These are phyloP conservation scores for Erodium texanum DNA, from an alignment of 441 rosid species.

Conservation along the genomic window DNA sequence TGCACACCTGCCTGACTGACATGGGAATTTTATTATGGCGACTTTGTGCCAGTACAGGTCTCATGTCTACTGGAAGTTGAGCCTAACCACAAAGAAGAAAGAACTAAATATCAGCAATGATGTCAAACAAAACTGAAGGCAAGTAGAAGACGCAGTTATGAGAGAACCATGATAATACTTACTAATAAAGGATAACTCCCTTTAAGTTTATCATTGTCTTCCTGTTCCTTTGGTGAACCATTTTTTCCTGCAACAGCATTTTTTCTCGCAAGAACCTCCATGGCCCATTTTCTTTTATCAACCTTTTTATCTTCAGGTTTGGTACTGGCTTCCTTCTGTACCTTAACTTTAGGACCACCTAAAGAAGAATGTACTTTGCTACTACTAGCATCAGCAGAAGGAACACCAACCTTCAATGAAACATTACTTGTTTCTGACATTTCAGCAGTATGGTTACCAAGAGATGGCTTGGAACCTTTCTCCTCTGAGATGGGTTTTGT, in stretches of 20 bases:
- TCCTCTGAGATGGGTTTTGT: conserved; percentile 24
- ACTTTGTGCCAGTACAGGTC: conserved; percentile 60
- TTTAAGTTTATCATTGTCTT: conserved; percentile 51
- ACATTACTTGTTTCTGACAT: conserved; percentile 29
- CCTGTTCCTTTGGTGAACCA: conserved; percentile 44
- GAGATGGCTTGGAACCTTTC: conserved; percentile 28
- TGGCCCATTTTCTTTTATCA: conserved; percentile 94
- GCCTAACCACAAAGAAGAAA: conserved; percentile 42
- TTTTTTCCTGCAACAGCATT: conserved; percentile 46
- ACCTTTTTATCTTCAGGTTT: conserved; percentile 49
- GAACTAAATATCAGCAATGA: conserved; percentile 18
- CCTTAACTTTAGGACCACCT: conserved; percentile 30
- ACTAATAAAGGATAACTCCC: conserved; percentile 84
- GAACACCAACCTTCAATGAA: conserved; percentile 29
- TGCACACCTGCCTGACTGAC: conserved; percentile 78
- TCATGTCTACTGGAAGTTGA: conserved; percentile 84
- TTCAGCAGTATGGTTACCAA: conserved; percentile 26
- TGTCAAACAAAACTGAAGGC: conserved; percentile 9
- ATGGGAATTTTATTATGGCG: conserved; percentile 75
- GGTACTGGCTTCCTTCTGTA: conserved; percentile 31
- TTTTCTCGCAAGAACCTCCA: conserved; percentile 93
- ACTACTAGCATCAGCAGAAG: conserved; percentile 25
- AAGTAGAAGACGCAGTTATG: not conserved
- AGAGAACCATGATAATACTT: conserved; percentile 19
- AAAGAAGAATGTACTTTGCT: conserved; percentile 26